Percentiles rank a stretch among this genome's conserved stretches.
phyloP scores from a whole-genome alignment of 495 filamentous ascomycete species.

The Hypoxylon fuscum region DNA sequence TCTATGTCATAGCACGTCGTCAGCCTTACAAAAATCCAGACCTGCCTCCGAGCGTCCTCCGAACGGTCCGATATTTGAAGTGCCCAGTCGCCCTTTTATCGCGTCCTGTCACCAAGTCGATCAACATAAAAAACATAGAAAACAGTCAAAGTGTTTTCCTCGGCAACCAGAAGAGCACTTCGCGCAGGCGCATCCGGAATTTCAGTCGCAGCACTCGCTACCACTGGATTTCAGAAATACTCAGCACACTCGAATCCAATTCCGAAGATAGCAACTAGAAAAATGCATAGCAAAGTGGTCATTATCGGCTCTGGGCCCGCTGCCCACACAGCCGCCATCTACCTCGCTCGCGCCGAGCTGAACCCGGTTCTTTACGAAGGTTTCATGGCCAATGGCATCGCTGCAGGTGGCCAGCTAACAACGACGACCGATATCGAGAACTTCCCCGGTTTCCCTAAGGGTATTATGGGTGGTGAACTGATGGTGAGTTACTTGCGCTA shows the following conservation, averaged over 20 bases:
- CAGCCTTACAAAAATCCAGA: constrained; percentile 1
- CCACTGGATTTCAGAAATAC: constrained; percentile 70
- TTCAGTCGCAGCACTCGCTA: constrained; percentile 69
- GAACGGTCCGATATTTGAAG: constrained; percentile 26
- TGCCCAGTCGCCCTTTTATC: constrained; percentile 6
- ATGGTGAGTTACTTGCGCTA: constrained; percentile 65
- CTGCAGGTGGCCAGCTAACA: constrained; percentile 93
- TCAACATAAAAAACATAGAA: constrained; percentile 18
- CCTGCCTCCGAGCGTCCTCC: constrained; percentile 26
- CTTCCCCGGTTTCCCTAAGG: constrained; percentile 91
- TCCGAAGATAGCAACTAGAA: constrained; percentile 58
- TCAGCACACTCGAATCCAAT: constrained; percentile 66
- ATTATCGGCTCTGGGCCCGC: constrained; percentile 94
- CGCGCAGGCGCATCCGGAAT: constrained; percentile 67
- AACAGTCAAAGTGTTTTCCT: constrained; percentile 87
- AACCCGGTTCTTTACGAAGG: constrained; percentile 95
- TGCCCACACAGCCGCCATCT: constrained; percentile 96
- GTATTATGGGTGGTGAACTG: constrained; percentile 82
- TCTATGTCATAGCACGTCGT: constrained; percentile 14
- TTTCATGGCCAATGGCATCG: constrained; percentile 96
- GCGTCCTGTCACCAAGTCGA: constrained; percentile 4
- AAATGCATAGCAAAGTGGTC: constrained; percentile 84
- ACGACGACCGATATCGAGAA: constrained; percentile 99
- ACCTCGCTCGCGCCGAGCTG: constrained; percentile 92
- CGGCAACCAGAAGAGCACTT: constrained; percentile 64